These are phyloP conservation scores for Umbilicus rupestris DNA, from an alignment of 164 flowering plant species.

Conservation along the genomic window DNA sequence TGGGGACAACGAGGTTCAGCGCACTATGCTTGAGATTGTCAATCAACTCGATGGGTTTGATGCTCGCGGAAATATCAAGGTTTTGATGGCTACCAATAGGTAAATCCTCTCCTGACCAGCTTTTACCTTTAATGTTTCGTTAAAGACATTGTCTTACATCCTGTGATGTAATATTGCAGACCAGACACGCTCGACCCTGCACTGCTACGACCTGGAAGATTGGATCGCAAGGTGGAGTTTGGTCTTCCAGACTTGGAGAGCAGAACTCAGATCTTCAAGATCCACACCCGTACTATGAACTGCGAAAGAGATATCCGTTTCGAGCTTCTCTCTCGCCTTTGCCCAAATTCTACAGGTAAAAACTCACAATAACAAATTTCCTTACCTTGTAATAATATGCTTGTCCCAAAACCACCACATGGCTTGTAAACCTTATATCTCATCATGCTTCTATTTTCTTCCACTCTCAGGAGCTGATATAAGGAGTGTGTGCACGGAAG, in stretches of 20 bases:
- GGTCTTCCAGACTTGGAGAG: slow-evolving; percentile 96
- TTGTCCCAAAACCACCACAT: too few species aligned
- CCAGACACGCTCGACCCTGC: slow-evolving; percentile 98
- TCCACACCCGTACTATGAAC: slow-evolving; percentile 94
- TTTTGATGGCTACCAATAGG: slow-evolving; percentile 96
- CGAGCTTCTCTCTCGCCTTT: slow-evolving; percentile 92
- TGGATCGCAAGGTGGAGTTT: slow-evolving; percentile 96
- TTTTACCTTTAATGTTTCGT: background rate
- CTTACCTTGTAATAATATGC: background rate
- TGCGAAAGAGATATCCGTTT: slow-evolving; percentile 93
- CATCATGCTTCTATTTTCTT: too few species aligned
- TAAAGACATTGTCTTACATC: too few species aligned
- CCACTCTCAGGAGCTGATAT: slow-evolving; percentile 8
- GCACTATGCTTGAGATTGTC: slow-evolving; percentile 21
- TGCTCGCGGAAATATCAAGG: slow-evolving; percentile 19
- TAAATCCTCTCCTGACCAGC: slow-evolving; percentile 9
- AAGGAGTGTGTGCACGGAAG: slow-evolving; percentile 9
- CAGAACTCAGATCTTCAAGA: slow-evolving; percentile 91
- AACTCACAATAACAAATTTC: background rate
- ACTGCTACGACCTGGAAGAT: slow-evolving; percentile 84
- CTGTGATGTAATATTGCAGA: slow-evolving; percentile 41
- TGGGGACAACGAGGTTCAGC: slow-evolving; percentile 22
- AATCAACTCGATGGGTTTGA: slow-evolving; percentile 23
- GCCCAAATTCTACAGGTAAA: slow-evolving; percentile 96
- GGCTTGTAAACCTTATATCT: too few species aligned